Conservation (phyloP, 179 eudicot genomes). For the Heliamphora pulchella region DNA sequence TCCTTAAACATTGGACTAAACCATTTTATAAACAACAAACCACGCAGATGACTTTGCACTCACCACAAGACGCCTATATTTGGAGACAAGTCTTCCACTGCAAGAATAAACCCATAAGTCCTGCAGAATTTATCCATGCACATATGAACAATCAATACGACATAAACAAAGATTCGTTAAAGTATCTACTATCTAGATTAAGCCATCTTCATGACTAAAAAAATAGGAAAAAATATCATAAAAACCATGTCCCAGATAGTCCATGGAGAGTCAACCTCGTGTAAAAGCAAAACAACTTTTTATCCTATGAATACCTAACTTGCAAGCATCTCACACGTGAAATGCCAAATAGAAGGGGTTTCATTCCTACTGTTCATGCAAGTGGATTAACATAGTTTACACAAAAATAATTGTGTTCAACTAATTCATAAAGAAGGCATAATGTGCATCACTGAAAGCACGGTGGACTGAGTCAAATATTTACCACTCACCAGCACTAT, state of each 20-base stretch:
- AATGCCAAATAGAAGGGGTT: not conserved
- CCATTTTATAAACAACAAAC: not conserved
- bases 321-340: not conserved
- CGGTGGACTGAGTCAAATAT: not conserved
- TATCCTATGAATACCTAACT: not conserved
- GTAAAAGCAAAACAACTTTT: not conserved
- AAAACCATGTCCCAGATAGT: not conserved
- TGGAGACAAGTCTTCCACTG: conserved; percentile 84
- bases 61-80: conserved; percentile 92
- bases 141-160: not conserved
- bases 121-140: conserved; percentile 39
- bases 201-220: not conserved
- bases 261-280: not conserved
- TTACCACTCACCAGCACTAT: not conserved
- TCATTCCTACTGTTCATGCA: not conserved
- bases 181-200: not conserved
- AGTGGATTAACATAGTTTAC: not conserved
- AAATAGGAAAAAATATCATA: not conserved
- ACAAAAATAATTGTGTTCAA: not conserved
- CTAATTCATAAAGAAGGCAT: not conserved
- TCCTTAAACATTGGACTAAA: not conserved
- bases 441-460: not conserved
- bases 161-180: not conserved
- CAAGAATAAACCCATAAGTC: conserved; percentile 86
- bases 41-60: conserved; percentile 21